phyloP scores from a whole-genome alignment of 2,329 filamentous ascomycete species.

The Aspergillus clavatus region DNA sequence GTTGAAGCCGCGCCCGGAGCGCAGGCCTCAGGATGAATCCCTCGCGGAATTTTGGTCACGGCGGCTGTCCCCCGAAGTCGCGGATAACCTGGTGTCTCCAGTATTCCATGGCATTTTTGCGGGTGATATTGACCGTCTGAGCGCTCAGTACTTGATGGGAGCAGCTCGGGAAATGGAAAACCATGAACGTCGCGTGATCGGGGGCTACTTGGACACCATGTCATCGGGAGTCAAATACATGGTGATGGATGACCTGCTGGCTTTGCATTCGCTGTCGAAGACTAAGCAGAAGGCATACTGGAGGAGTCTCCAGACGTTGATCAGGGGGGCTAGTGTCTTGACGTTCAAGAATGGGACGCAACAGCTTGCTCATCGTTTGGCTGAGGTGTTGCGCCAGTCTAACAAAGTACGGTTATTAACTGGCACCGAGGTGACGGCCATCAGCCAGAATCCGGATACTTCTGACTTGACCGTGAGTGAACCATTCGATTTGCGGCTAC shows the following conservation, averaged over 20 bases:
- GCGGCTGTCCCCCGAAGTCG: slow-evolving; percentile 51
- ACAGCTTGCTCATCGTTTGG: slow-evolving; percentile 54
- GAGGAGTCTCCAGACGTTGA: slow-evolving; percentile 12
- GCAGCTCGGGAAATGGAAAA: slow-evolving; percentile 47
- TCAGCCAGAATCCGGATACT: slow-evolving; percentile 32
- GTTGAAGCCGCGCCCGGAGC: slow-evolving; percentile 28
- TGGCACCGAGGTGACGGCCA: slow-evolving; percentile 44
- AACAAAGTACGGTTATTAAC: slow-evolving; percentile 58
- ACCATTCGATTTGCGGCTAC: background rate
- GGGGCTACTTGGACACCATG: slow-evolving; percentile 11
- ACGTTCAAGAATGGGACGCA: slow-evolving; percentile 56
- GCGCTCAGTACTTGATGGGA: slow-evolving; percentile 61
- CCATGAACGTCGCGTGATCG: slow-evolving; percentile 16
- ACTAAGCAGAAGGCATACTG: slow-evolving; percentile 15
- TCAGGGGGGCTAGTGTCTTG: slow-evolving; percentile 33
- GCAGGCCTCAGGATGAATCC: slow-evolving; percentile 58
- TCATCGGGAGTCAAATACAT: slow-evolving; percentile 9
- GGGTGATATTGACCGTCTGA: slow-evolving; percentile 77
- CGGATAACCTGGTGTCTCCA: slow-evolving; percentile 71
- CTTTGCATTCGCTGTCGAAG: slow-evolving; percentile 12
- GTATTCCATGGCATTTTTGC: slow-evolving; percentile 85
- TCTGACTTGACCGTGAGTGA: slow-evolving; percentile 23
- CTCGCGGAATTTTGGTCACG: slow-evolving; percentile 62
- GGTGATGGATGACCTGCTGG: slow-evolving; percentile 27
- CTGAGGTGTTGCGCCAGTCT: slow-evolving; percentile 46